Percentiles rank a stretch among this genome's conserved stretches.
These are phyloP conservation scores for Capronia americana DNA, from an alignment of 2,329 filamentous ascomycete genomes.

Conservation along the genomic window DNA sequence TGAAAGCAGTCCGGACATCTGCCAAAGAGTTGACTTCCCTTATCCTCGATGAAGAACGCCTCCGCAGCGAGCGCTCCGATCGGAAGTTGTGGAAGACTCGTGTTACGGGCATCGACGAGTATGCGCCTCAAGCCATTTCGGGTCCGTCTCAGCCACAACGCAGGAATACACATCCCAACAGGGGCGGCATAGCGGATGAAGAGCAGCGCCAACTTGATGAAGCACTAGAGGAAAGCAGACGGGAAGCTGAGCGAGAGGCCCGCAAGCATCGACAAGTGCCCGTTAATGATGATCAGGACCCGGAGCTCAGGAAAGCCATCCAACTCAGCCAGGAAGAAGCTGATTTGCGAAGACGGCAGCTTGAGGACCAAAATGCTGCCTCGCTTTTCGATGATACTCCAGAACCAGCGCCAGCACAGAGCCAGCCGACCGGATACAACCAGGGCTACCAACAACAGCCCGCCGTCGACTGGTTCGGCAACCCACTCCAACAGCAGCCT, in stretches of 20 bases:
- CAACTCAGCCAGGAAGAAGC: slow-evolving; percentile 96
- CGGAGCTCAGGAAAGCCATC: slow-evolving; percentile 92
- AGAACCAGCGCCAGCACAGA: slow-evolving; percentile 68
- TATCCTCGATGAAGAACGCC: slow-evolving; percentile 89
- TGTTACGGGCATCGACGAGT: slow-evolving; percentile 91
- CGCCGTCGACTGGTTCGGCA: slow-evolving; percentile 96
- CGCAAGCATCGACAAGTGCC: too few species aligned
- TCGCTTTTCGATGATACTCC: slow-evolving; percentile 85
- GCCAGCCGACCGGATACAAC: slow-evolving; percentile 87
- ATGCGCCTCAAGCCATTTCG: slow-evolving; percentile 57
- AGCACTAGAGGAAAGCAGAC: too few species aligned
- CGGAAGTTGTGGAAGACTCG: slow-evolving; percentile 96
- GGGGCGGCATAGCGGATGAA: too few species aligned
- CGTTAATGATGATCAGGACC: slow-evolving; percentile 76
- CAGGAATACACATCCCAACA: slow-evolving; percentile 21
- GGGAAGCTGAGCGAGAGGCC: too few species aligned
- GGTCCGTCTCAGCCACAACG: slow-evolving; percentile 49
- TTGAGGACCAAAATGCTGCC: slow-evolving; percentile 83
- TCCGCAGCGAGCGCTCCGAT: slow-evolving; percentile 88
- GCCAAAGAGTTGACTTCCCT: slow-evolving; percentile 94
- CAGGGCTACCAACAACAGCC: slow-evolving; percentile 97
- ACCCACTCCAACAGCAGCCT: slow-evolving; percentile 80
- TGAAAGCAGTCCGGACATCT: slow-evolving; percentile 78
- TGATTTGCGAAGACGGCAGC: slow-evolving; percentile 76
- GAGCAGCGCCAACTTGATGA: too few species aligned